Conservation (phyloP, 139 green algal species). For the Chlamydomonas urium region DNA sequence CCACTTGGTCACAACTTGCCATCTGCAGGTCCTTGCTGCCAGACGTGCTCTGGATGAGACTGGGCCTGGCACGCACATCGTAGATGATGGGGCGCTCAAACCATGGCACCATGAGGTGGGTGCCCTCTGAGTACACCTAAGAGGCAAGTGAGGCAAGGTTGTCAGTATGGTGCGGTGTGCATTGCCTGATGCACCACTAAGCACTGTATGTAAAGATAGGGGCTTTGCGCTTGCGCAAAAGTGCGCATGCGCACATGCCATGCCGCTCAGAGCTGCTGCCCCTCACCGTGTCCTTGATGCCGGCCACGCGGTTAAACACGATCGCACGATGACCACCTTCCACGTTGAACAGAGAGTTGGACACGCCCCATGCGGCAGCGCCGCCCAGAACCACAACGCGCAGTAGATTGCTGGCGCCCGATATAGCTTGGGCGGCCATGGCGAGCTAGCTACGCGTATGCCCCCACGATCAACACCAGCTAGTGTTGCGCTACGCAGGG, state of each 20-base stretch:
- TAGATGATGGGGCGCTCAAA: slow-evolving; percentile 96
- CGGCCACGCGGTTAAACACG: slow-evolving; percentile 94
- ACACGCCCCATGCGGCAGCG: slow-evolving; percentile 54
- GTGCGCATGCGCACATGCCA: too few relatives aligned
- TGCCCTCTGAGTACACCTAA: slow-evolving; percentile 94
- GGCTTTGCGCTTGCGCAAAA: too few relatives aligned
- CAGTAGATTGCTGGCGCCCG: background rate
- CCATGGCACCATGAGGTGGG: slow-evolving; percentile 97
- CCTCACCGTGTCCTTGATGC: slow-evolving; percentile 86
- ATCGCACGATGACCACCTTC: slow-evolving; percentile 97
- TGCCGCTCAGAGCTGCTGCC: too few relatives aligned
- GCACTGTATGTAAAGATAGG: too few relatives aligned
- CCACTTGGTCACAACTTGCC: too few relatives aligned
- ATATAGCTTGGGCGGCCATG: too few relatives aligned
- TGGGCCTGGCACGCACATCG: slow-evolving; percentile 91
- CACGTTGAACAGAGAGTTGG: slow-evolving; percentile 96
- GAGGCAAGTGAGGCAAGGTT: background rate
- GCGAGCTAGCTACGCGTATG: too few relatives aligned
- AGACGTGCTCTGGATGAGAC: slow-evolving; percentile 86
- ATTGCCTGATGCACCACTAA: too few relatives aligned
- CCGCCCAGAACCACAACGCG: slow-evolving; percentile 31
- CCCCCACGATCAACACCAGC: too few relatives aligned
- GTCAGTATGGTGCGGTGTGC: too few relatives aligned
- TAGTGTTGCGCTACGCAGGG: too few relatives aligned
- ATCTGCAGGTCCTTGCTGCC: slow-evolving; percentile 96